Conservation (phyloP, 768 basidiomycete genomes). For the Panaeolus papilionaceus region DNA sequence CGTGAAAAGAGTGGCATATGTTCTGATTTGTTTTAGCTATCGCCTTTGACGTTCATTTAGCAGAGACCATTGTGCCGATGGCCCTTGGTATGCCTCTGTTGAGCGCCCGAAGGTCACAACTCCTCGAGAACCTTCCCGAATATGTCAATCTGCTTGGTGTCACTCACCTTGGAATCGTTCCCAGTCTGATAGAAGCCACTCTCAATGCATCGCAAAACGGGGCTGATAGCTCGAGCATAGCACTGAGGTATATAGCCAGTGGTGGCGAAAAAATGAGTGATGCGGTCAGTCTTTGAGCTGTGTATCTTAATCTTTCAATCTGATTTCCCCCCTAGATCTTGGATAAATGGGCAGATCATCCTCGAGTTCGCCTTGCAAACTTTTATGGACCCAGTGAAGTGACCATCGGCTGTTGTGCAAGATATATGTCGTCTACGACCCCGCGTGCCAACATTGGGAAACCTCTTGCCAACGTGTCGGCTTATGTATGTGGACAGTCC, state of each 20-base stretch:
- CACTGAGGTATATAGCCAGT: conserved; percentile 50
- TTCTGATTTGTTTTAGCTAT: conserved; percentile 41
- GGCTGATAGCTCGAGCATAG: conserved; percentile 30
- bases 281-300: conserved; percentile 37
- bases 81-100: conserved; percentile 52
- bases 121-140: conserved; percentile 46
- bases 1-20: background rate
- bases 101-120: conserved; percentile 49
- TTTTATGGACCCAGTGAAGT: conserved; percentile 61
- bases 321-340: conserved; percentile 34
- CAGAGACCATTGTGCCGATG: conserved; percentile 48
- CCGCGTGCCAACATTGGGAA: conserved; percentile 51
- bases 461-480: conserved; percentile 44
- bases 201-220: conserved; percentile 39
- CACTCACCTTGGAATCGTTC: conserved; percentile 58
- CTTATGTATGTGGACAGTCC: conserved; percentile 33
- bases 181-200: conserved; percentile 58
- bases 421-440: conserved; percentile 46
- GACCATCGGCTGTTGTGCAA: conserved; percentile 57
- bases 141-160: conserved; percentile 44
- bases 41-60: conserved; percentile 58
- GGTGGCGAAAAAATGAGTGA: conserved; percentile 62
- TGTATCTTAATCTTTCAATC: background rate
- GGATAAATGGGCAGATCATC: conserved; percentile 55
- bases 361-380: conserved; percentile 50